A percentile compares a stretch with the other conserved stretches of the same genome.
These are phyloP conservation scores for Mimosa pudica DNA, from an alignment of 306 rosid genomes.

Conservation along the genomic window DNA sequence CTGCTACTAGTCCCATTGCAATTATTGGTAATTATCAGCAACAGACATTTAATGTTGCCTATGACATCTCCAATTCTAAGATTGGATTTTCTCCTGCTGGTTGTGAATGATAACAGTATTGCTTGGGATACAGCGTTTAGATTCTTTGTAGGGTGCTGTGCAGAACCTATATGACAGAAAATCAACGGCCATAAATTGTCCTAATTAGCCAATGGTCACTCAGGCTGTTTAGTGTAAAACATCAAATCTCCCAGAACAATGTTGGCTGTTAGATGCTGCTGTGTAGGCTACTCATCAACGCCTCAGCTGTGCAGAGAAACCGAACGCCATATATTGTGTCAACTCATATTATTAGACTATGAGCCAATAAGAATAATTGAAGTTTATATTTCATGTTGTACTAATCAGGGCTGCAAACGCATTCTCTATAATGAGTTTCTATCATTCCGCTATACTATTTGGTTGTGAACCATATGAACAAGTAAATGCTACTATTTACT, in stretches of 20 bases:
- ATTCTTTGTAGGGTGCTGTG: neutral
- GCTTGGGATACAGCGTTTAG: neutral
- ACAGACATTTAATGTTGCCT: slow-evolving; percentile 51
- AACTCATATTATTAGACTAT: neutral
- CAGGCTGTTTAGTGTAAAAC: neutral
- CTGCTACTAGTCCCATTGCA: slow-evolving; percentile 23
- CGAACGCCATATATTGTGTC: neutral
- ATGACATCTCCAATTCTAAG: slow-evolving; percentile 59
- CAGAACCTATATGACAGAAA: neutral
- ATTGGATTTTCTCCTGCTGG: slow-evolving; percentile 65
- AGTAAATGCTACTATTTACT: neutral
- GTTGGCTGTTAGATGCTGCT: neutral
- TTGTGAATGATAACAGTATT: slow-evolving; percentile 40
- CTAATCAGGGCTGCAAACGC: neutral
- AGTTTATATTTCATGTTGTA: neutral
- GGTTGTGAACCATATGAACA: neutral
- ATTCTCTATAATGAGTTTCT: neutral
- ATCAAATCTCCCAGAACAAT: neutral
- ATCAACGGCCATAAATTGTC: neutral
- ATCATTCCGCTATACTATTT: neutral
- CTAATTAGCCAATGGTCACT: neutral
- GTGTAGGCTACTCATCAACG: neutral
- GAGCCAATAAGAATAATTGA: neutral
- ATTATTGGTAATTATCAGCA: slow-evolving; percentile 69
- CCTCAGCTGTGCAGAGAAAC: neutral